phyloP scores from a whole-genome alignment of 1,139 yeast genomes.

The Blastobotrys persicus region DNA sequence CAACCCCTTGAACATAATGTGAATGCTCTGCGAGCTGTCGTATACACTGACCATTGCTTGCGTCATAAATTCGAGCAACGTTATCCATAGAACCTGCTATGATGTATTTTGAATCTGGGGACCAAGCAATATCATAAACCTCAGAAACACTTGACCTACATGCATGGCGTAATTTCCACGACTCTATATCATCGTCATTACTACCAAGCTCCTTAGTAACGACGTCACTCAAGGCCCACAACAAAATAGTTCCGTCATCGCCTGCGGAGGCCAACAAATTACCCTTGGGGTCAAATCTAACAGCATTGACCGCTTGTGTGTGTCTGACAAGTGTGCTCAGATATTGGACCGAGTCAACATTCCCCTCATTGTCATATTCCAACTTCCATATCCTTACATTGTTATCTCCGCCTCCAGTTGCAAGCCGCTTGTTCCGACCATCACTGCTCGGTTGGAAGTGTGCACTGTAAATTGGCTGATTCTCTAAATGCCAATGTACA shows the following conservation, averaged over 20 bases:
- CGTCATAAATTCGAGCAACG: constrained; percentile 64
- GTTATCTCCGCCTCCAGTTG: constrained; percentile 94
- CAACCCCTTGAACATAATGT: constrained; percentile 92
- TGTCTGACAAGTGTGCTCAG: constrained; percentile 80
- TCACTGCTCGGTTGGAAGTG: constrained; percentile 61
- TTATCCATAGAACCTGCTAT: constrained; percentile 95
- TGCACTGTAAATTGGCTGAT: constrained; percentile 78
- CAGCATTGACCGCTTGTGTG: constrained; percentile 92
- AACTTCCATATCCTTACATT: constrained; percentile 66
- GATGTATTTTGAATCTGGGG: constrained; percentile 71
- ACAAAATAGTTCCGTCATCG: constrained; percentile 83
- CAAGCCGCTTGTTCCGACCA: constrained; percentile 47
- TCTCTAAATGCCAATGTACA: constrained; percentile 80
- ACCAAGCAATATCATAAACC: constrained; percentile 89
- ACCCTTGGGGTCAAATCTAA: constrained; percentile 65
- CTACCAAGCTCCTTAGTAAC: constrained; percentile 51
- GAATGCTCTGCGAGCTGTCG: constrained; percentile 67
- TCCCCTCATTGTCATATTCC: constrained; percentile 25
- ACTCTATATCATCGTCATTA: constrained; percentile 51
- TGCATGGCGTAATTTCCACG: constrained; percentile 60
- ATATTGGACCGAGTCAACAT: constrained; percentile 37
- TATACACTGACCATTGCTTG: constrained; percentile 56
- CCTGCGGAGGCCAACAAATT: constrained; percentile 81
- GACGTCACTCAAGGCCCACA: constrained; percentile 63
- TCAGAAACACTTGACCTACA: constrained; percentile 67